Evolutionary conservation across 2,329 filamentous ascomycete species (phyloP).

Genomic region (Akanthomyces uredinophilus): DNA sequence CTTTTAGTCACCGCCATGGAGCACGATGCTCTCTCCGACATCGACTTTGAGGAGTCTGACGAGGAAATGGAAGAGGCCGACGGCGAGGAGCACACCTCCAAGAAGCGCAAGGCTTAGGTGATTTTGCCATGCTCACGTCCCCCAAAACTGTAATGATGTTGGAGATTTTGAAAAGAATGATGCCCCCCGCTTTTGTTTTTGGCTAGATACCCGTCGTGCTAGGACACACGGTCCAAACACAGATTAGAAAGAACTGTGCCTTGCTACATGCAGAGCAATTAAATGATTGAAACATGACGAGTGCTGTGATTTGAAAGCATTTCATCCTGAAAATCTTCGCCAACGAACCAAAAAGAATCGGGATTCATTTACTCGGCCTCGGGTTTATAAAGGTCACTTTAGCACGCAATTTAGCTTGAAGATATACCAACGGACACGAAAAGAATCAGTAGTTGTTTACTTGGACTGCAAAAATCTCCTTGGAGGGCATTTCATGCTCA

Average conservation of each 20-base stretch:
- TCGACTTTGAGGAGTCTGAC: slow-evolving; percentile 57
- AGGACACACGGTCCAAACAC: slow-evolving; percentile 10
- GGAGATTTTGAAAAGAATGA: not conserved
- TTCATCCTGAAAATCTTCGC: not conserved
- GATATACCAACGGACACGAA: no score
- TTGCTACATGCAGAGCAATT: not conserved
- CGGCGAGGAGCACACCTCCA: slow-evolving; percentile 28
- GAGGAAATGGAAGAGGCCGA: slow-evolving; percentile 37
- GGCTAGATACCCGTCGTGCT: slow-evolving; percentile 13
- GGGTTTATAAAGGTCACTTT: no score
- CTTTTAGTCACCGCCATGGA: slow-evolving; percentile 53
- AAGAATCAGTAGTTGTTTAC: no score
- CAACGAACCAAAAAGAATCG: not conserved
- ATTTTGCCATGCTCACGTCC: not conserved
- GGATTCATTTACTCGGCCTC: not conserved
- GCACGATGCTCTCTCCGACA: slow-evolving; percentile 59
- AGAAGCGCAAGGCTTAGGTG: slow-evolving; percentile 39
- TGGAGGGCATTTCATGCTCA: no score
- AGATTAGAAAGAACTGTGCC: not conserved
- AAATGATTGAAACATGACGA: not conserved
- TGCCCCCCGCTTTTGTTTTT: slow-evolving; percentile 5
- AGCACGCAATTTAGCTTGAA: no score
- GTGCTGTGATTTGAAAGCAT: not conserved
- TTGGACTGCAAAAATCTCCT: no score
- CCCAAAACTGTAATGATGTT: slow-evolving; percentile 2